phyloP scores from a whole-genome alignment of 345 rosid species.

The Rhizophora apiculata region DNA sequence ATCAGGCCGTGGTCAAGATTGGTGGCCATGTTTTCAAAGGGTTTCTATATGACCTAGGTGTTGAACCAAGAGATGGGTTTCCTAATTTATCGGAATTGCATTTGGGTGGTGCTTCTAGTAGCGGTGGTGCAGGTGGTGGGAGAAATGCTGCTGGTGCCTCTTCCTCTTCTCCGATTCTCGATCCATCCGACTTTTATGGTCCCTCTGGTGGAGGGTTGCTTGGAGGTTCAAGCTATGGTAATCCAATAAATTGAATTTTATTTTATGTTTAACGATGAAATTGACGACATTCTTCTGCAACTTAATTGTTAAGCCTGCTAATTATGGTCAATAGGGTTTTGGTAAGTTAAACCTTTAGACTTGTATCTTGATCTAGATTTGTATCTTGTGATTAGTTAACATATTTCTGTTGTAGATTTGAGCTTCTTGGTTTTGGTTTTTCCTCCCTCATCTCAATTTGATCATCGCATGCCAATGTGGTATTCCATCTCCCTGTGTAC shows the following conservation, averaged over 20 bases:
- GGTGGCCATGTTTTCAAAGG: constrained; percentile 94
- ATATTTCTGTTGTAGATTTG: constrained; percentile 18
- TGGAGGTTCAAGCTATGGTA: constrained; percentile 63
- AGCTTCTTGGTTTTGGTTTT: constrained; percentile 16
- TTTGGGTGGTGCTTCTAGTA: constrained; percentile 50
- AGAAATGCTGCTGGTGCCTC: constrained; percentile 45
- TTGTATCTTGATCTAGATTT: constrained; percentile 7
- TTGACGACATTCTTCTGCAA: constrained; percentile 5
- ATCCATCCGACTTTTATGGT: constrained; percentile 61
- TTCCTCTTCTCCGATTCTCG: constrained; percentile 54
- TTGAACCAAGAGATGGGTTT: constrained; percentile 64
- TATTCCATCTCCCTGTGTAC: constrained; percentile 22
- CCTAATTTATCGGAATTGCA: constrained; percentile 84
- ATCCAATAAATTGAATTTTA: constrained; percentile 47
- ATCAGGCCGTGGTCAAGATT: constrained; percentile 86
- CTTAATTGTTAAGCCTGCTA: constrained; percentile 18
- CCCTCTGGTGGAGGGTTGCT: constrained; percentile 57
- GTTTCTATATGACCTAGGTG: constrained; percentile 83
- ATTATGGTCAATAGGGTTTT: constrained; percentile 33
- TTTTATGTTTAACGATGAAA: neutral
- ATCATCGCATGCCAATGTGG: constrained; percentile 17
- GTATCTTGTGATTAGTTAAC: constrained; percentile 1
- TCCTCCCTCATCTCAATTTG: constrained; percentile 4
- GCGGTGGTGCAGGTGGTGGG: constrained; percentile 34
- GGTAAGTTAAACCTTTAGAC: constrained; percentile 25